Conservation (phyloP, 2,329 filamentous ascomycete species). For the Diaporthe sp. region DNA sequence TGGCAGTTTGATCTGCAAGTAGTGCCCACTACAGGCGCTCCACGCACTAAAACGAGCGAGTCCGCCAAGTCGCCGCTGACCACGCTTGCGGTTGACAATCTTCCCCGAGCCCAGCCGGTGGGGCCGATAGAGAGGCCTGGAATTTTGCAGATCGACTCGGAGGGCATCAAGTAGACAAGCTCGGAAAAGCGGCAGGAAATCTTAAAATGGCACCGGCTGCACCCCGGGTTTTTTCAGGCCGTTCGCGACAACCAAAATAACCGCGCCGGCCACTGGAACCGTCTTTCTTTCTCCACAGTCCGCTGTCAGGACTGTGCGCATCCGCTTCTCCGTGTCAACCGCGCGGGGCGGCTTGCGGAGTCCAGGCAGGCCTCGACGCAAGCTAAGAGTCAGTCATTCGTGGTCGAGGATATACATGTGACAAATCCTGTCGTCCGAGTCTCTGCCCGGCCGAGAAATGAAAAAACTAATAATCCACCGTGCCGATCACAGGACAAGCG, state of each 20-base stretch:
- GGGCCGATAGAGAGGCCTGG: constrained; percentile 1
- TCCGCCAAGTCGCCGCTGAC: constrained; percentile 7
- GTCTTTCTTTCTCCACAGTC: not conserved
- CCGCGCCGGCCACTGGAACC: not conserved
- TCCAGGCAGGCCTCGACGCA: not conserved
- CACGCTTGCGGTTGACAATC: not conserved
- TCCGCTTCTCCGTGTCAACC: not conserved
- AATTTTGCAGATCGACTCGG: not conserved
- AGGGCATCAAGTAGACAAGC: not conserved
- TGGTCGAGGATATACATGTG: not conserved
- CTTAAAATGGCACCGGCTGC: not conserved
- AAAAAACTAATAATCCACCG: not conserved
- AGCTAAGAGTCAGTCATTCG: not conserved
- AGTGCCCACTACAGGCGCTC: constrained; percentile 24
- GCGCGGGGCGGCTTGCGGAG: not conserved
- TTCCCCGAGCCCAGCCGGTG: not conserved
- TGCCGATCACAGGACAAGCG: not conserved
- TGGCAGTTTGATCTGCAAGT: constrained; percentile 30
- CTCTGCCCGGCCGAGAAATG: not conserved
- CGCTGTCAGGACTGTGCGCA: not conserved
- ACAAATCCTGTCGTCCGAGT: not conserved
- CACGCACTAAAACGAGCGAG: constrained; percentile 31
- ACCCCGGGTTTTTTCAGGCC: not conserved
- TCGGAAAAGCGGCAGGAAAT: not conserved
- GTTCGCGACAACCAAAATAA: constrained; percentile 6